A percentile compares a stretch with the other conserved stretches of the same genome.
These are phyloP conservation scores for Sordaria brevicollis DNA, from an alignment of 495 filamentous ascomycete species.

Conservation along the genomic window DNA sequence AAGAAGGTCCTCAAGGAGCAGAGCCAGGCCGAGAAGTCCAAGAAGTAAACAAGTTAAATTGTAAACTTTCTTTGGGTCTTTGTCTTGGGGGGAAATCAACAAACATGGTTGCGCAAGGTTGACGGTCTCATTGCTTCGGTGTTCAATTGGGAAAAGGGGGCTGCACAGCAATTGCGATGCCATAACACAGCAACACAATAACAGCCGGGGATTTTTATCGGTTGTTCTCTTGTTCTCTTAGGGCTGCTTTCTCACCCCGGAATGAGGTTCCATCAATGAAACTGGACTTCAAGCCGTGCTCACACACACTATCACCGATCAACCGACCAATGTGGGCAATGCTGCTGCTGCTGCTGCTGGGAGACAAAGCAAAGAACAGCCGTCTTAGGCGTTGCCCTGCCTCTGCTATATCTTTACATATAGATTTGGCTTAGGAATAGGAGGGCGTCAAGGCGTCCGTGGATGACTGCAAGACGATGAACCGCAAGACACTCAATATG, in stretches of 20 bases:
- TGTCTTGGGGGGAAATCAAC: conserved; percentile 13
- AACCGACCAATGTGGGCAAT: not conserved
- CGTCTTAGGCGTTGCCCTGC: not conserved
- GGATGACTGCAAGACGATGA: not conserved
- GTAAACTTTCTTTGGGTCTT: conserved; percentile 12
- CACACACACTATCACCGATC: not conserved
- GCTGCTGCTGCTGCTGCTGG: not conserved
- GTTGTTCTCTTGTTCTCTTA: conserved; percentile 34
- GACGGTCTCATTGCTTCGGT: conserved; percentile 41
- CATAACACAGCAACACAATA: conserved; percentile 25
- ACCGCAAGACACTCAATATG: not conserved
- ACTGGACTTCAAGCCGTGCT: conserved; percentile 26
- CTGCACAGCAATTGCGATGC: conserved; percentile 24
- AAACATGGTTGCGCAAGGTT: conserved; percentile 14
- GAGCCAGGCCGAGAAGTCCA: conserved; percentile 55
- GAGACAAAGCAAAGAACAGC: not conserved
- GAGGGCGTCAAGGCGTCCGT: not conserved
- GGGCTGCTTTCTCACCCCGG: conserved; percentile 36
- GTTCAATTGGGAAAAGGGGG: conserved; percentile 37
- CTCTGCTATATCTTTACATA: not conserved
- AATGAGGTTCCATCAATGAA: conserved; percentile 27
- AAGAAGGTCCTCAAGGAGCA: conserved; percentile 98
- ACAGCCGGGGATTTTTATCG: conserved; percentile 22
- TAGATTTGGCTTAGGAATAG: not conserved
- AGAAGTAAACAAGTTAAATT: conserved; percentile 46